Evolutionary conservation across 192 early-diverging fungal genomes (phyloP), one percentile per base, ranked within the genome.

Genomic region (Coemansia furcata): DNA sequence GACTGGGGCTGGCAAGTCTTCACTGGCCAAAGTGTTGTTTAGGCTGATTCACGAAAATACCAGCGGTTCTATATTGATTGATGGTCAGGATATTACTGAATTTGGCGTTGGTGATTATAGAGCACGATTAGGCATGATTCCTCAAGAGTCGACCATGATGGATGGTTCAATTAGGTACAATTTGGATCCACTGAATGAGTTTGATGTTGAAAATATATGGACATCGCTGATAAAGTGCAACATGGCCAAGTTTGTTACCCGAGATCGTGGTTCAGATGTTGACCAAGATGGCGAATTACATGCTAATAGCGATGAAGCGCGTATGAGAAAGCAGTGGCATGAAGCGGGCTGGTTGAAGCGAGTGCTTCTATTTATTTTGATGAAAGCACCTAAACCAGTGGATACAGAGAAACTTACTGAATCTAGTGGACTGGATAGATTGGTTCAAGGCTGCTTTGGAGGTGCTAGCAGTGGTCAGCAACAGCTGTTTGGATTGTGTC

Each of bases 51-150:
- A 87, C 15, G 86, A 89, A 43, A 87, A 84, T 2, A 63, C 74
- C 1, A 52, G 32, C 1, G 79, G 79, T 2, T 69, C 76, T 1
- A 92, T 95, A 42, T 63, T 81, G 29, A 91, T 97, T 58, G 94
- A 97, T 69, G 89, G 87, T 9, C 50, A 93, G n/a, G 91, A 94
- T 65, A 86, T 91, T 23, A 82, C 78, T 33, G 84, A 85, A 29
- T 80, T 96, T 42, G 90, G 88, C 4, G 80, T 94, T n/a, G 80
- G 84, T 1, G 69, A 72, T 23, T 71, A 96, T 32, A 83, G 96
- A 12, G 37, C 76, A 32, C 44, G 63, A 19, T 36, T 78, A 2
- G 76, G 66, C 17, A 67, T 67, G 47, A 87, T 89, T 57, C 87
- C 88, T 10, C 87, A 88, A 68, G 88, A 89, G 35, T 86, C 89